These are phyloP conservation scores for Rhodotorula graminis DNA, from an alignment of 768 basidiomycete genomes.

Conservation along the genomic window DNA sequence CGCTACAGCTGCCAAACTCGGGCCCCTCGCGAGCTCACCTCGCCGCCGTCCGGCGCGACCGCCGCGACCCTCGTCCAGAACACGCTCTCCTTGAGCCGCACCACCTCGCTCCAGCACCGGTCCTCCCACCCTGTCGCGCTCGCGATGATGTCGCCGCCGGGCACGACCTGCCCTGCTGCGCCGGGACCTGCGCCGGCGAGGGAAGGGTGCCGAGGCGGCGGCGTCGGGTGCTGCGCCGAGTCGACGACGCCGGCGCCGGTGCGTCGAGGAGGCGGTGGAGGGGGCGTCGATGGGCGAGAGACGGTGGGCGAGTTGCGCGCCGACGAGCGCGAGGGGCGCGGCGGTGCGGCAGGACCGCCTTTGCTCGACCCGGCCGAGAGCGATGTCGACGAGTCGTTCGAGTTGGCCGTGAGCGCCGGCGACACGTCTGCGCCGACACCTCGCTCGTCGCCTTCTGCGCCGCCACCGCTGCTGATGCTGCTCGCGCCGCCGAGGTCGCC, in stretches of 20 bases:
- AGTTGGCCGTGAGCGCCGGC: background rate
- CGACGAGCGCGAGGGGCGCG: conserved; percentile 16
- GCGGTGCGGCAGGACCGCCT: background rate
- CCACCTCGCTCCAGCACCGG: conserved; percentile 41
- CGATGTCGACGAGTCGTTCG: conserved; percentile 8
- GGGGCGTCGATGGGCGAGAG: conserved; percentile 9
- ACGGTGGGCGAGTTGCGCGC: conserved; percentile 22
- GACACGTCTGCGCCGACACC: background rate
- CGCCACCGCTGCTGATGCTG: conserved; percentile 65
- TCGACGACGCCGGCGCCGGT: background rate
- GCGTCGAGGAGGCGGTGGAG: background rate
- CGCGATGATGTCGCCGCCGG: conserved; percentile 33
- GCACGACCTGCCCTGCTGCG: background rate
- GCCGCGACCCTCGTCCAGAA: conserved; percentile 37
- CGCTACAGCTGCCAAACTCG: conserved; percentile 35
- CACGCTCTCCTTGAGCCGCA: conserved; percentile 37
- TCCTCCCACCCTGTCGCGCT: conserved; percentile 44
- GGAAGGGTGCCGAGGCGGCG: conserved; percentile 9
- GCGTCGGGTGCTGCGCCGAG: background rate
- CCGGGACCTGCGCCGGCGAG: background rate
- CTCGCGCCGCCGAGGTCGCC: conserved; percentile 14
- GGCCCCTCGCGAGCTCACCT: conserved; percentile 16
- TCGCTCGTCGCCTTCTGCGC: conserved; percentile 57
- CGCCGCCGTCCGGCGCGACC: conserved; percentile 25
- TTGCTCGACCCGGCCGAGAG: conserved; percentile 2